phyloP scores from a whole-genome alignment of 257 asterid genomes.

The Solanum sparsipilum region DNA sequence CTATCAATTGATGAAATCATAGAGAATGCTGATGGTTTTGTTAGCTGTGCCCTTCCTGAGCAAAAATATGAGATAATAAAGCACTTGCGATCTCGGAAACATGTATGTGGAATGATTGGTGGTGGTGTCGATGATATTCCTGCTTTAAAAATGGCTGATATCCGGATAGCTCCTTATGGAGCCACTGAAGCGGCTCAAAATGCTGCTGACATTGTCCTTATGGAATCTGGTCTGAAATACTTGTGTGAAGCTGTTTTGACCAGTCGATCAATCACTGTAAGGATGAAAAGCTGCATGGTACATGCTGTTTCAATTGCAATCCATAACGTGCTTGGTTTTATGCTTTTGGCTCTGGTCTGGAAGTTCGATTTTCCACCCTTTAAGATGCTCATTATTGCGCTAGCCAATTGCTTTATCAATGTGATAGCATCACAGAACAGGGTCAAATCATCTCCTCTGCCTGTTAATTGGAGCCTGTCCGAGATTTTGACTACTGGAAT shows the following conservation, averaged over 20 bases:
- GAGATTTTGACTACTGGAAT: constrained; percentile 26
- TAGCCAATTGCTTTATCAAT: neutral
- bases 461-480: constrained; percentile 31
- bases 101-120: constrained; percentile 97
- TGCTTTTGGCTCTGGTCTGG: constrained; percentile 93
- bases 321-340: constrained; percentile 96
- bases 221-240: constrained; percentile 71
- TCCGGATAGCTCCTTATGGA: constrained; percentile 87
- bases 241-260: constrained; percentile 80
- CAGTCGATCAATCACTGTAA: constrained; percentile 80
- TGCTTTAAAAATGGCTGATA: constrained; percentile 91
- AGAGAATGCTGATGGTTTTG: constrained; percentile 98
- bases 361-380: constrained; percentile 91
- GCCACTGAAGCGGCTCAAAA: constrained; percentile 97
- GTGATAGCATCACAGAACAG: constrained; percentile 32
- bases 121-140: constrained; percentile 96
- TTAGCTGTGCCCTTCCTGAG: constrained; percentile 80
- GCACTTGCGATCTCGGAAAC: constrained; percentile 88
- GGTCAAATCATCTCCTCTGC: constrained; percentile 26
- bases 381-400: constrained; percentile 49
- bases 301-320: constrained; percentile 93
- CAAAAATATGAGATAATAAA: constrained; percentile 93
- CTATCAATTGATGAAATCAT: constrained; percentile 86
- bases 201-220: constrained; percentile 92
- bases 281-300: constrained; percentile 98